Evolutionary conservation across 2,329 filamentous ascomycete species (phyloP), one percentile per base, ranked within the genome.

Genomic region (Alternaria postmessia): DNA sequence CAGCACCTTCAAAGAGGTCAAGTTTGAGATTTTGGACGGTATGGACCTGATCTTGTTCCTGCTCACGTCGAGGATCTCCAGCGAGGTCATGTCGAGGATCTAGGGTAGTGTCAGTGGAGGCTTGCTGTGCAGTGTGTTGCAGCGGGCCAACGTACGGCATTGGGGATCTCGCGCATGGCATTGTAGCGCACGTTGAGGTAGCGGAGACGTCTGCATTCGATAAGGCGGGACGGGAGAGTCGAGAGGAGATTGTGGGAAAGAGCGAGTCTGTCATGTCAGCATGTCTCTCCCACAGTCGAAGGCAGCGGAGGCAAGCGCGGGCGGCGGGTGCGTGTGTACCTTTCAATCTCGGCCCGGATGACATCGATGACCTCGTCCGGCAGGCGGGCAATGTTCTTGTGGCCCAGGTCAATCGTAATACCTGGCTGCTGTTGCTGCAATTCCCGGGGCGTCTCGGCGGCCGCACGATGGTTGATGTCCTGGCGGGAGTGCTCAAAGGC

Each of bases 1-100:
- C 55, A 98, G 84, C 16, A 97, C 94, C 74, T 96, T 96, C 65
- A 98, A 82, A 2, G 92, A 96, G 5, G 89, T 89, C 71, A 98
- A 83, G 73, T 89, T 92, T 61, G 87, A 87, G 63, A 97, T 91
- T 54, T 94, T 91, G 47, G 89, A 87, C 0, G 94, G 93, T 2
- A 98, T 85, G 9, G 86, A 82, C 48, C 86, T 87, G 62, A 98
- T 88, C 76, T 91, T 92, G 76, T 98, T 98, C 70, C 92, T 88
- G 76, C 93, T 94, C 55, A 98, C 85, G 80, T 98, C 94, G 62
- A 98, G 86, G 60, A 97, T 97, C 80, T 98, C 94, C 56, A 98
- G 86, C 34, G 93, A 91, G 53, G 88, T 89, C 63, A 98, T 85
- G 77, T 93, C 89, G 76, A 94, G 94, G 59, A 98, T 87, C 93